A percentile compares a stretch with the other conserved stretches of the same genome.
Conservation (phyloP, 106 monocot species). For the Allium fistulosum region DNA sequence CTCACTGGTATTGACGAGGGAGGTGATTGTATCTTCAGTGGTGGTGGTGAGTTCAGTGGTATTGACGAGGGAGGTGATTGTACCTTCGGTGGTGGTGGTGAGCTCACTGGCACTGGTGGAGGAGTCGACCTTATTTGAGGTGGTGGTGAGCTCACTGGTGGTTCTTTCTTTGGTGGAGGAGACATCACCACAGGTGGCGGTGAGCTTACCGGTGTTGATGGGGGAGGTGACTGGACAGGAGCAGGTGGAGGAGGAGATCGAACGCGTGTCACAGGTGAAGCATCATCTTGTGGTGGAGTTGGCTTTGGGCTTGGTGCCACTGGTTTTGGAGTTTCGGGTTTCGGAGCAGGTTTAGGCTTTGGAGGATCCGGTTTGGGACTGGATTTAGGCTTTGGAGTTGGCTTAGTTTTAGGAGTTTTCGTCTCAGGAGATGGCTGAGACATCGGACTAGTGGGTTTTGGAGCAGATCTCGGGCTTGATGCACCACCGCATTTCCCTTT, state of each 20-base stretch:
- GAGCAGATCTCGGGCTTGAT: background rate
- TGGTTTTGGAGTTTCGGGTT: background rate
- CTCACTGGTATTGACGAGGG: background rate
- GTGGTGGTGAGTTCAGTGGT: background rate
- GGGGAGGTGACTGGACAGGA: background rate
- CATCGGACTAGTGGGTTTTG: background rate
- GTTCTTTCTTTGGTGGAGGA: background rate
- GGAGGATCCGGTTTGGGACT: background rate
- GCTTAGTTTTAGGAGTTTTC: background rate
- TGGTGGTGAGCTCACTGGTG: background rate
- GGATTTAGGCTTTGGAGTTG: background rate
- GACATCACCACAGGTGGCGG: background rate
- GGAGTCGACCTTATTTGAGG: background rate
- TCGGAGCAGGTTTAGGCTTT: background rate
- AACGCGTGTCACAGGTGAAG: background rate
- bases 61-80: background rate
- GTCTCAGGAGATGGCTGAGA: background rate
- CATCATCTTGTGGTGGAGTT: background rate
- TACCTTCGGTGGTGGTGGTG: background rate
- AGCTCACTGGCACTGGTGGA: background rate
- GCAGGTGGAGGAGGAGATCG: constrained; percentile 2
- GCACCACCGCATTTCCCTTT: constrained; percentile 4
- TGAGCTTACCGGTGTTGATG: background rate
- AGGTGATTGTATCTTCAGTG: background rate
- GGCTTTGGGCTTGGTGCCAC: background rate